A percentile compares a stretch with the other conserved stretches of the same genome.
Conservation (phyloP, 2,329 filamentous ascomycete species). For the Hortaea werneckii region DNA sequence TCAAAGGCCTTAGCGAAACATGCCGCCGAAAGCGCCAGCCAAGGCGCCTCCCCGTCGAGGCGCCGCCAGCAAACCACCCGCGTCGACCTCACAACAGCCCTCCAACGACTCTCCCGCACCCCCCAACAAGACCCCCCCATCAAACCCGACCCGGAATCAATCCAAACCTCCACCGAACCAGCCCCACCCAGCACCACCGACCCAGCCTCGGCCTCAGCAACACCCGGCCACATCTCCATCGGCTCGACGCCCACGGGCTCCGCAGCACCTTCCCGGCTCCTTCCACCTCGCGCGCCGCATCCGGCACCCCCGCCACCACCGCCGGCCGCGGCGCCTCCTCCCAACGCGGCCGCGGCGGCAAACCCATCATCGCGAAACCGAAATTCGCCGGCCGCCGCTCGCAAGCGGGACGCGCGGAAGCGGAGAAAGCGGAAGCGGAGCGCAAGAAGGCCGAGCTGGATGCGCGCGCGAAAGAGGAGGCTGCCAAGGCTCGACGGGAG, state of each 20-base stretch:
- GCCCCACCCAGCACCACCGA: neutral
- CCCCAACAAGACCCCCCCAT: neutral
- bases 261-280: neutral
- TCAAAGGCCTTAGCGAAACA: no score
- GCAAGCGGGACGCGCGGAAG: constrained; percentile 34
- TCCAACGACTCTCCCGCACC: neutral
- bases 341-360: neutral
- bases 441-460: constrained; percentile 29
- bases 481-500: constrained; percentile 15
- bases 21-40: neutral
- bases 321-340: neutral
- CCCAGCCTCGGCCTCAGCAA: neutral
- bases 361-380: constrained; percentile 20
- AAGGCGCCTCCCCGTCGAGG: neutral
- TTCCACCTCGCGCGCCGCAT: neutral
- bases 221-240: neutral
- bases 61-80: no score
- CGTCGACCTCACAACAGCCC: neutral
- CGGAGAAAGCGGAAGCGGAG: constrained; percentile 30
- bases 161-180: neutral
- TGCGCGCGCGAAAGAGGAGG: constrained; percentile 21
- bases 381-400: constrained; percentile 35
- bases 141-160: neutral
- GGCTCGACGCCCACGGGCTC: neutral
- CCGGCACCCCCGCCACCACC: neutral